Percentiles rank a stretch among this genome's conserved stretches.
phyloP scores from a whole-genome alignment of 2,329 filamentous ascomycete species.

The Diplodia mutila region DNA sequence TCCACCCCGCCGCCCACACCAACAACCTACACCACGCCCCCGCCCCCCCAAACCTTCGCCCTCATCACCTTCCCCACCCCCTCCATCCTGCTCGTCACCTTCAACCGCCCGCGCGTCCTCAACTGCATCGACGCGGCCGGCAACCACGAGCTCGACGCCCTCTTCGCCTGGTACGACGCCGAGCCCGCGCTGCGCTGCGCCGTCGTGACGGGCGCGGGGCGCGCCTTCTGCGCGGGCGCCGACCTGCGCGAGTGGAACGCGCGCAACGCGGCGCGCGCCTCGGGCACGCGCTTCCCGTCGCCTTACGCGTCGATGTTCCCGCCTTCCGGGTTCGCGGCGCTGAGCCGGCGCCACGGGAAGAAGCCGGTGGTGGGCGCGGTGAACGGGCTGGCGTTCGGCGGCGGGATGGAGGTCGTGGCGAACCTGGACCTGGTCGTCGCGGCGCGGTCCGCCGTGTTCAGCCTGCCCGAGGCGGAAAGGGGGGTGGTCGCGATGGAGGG shows the following conservation, averaged over 20 bases:
- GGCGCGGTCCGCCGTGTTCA: conserved; percentile 31
- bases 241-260: conserved; percentile 32
- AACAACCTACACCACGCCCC: conserved; percentile 29
- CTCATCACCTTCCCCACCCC: conserved; percentile 18
- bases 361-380: conserved; percentile 65
- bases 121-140: conserved; percentile 28
- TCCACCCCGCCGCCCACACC: conserved; percentile 26
- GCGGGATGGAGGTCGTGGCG: conserved; percentile 33
- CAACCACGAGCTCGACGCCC: conserved; percentile 25
- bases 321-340: conserved; percentile 55
- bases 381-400: conserved; percentile 53
- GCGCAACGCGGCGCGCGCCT: not conserved
- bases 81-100: conserved; percentile 26
- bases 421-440: conserved; percentile 37
- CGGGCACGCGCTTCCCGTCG: not conserved
- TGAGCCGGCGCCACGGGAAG: conserved; percentile 61
- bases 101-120: conserved; percentile 27
- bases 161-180: conserved; percentile 27
- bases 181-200: conserved; percentile 26
- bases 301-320: not conserved
- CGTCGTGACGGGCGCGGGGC: conserved; percentile 29
- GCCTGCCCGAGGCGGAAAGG: conserved; percentile 35
- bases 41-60: conserved; percentile 39
- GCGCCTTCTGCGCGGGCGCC: conserved; percentile 30
- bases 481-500: conserved; percentile 34